Base-by-base conservation (phyloP, 2,329 filamentous ascomycete genomes). In the Ophiostoma pallidulum region DNA sequence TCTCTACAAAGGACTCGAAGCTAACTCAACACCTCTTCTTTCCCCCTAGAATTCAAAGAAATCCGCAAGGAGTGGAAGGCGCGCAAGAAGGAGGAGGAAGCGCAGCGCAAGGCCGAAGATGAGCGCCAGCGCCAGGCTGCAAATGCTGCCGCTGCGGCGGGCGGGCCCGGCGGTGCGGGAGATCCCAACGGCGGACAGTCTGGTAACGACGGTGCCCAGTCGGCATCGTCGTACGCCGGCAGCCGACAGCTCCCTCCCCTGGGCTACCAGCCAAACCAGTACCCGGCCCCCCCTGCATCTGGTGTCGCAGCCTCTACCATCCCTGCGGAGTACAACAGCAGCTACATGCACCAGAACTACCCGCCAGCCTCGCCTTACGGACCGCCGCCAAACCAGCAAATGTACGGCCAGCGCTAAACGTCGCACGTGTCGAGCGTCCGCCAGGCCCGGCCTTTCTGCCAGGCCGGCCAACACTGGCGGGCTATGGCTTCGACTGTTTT, bases 21-120 rank as follows among this genome's bases (percentile, higher is more conserved):
- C 18, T 40, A 35, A 45, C 28, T n/a, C 33, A 14, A n/a, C n/a
- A n/a, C n/a, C n/a, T 38, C 9, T 28, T 12, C 16, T 31, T n/a
- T n/a, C 55, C 61, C n/a, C n/a, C n/a, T n/a, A 97, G 92, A 97
- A 66, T 97, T 98, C 71, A 98, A 98, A 65, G 92, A 98, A 62
- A 56, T 56, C 9, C 45, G 92, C 54, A 97, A 97, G 64, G 91
- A 97, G 62, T 98, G 92, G 92, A 98, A 97, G 72, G 86, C 87
- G 33, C 88, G 92, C 61, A 97, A 97, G 79, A 98, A 98, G 86
- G 92, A 97, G 65, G 91, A 97, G 59, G 91, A 97, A 56, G 83
- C 83, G 44, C 76, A 80, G 58, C 86, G 90, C 61, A 96, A 96
- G 72, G 85, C 84, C 12, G 87, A 90, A 9, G 91, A 97, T 54